Percentiles rank a stretch among this genome's conserved stretches.
These are phyloP conservation scores for Allodekkera sacchari DNA, from an alignment of 805 yeast species.

Conservation along the genomic window DNA sequence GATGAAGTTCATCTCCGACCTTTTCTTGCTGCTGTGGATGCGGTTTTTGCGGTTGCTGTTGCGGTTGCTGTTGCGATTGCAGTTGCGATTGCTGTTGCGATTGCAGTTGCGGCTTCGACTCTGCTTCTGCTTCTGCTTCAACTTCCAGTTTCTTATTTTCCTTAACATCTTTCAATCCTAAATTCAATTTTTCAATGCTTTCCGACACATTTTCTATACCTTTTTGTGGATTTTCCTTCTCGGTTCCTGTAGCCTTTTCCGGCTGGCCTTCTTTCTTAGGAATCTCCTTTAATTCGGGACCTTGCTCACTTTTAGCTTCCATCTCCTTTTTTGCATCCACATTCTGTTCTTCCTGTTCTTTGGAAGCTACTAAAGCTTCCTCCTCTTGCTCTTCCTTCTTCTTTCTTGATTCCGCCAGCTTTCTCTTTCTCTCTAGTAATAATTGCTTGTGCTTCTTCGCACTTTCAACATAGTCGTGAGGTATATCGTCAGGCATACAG, in stretches of 20 bases:
- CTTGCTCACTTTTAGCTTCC: constrained; percentile 1
- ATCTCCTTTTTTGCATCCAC: constrained; percentile 4
- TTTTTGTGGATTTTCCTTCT: too few relatives aligned
- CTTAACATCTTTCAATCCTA: constrained; percentile 7
- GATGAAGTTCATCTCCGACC: constrained; percentile 30
- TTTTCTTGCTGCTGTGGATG: constrained; percentile 4
- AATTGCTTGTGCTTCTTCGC: constrained; percentile 65
- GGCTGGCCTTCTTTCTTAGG: constrained; percentile 2
- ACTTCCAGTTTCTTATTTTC: constrained; percentile 8
- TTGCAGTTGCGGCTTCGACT: not conserved
- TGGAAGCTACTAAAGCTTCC: too few relatives aligned
- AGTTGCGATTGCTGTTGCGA: not conserved
- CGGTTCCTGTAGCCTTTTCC: not conserved
- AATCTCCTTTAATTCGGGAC: not conserved
- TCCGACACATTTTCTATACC: too few relatives aligned
- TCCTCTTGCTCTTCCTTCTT: constrained; percentile 13
- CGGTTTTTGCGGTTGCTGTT: not conserved
- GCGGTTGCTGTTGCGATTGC: not conserved
- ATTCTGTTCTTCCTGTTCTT: constrained; percentile 1
- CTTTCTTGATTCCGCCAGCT: constrained; percentile 25
- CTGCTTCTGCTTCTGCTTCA: not conserved
- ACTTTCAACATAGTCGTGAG: constrained; percentile 67
- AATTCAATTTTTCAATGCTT: not conserved
- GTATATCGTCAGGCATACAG: constrained; percentile 59
- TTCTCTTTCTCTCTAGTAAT: constrained; percentile 50